Base-by-base conservation (phyloP, 495 filamentous ascomycete genomes). In the Penicillium canariense region DNA sequence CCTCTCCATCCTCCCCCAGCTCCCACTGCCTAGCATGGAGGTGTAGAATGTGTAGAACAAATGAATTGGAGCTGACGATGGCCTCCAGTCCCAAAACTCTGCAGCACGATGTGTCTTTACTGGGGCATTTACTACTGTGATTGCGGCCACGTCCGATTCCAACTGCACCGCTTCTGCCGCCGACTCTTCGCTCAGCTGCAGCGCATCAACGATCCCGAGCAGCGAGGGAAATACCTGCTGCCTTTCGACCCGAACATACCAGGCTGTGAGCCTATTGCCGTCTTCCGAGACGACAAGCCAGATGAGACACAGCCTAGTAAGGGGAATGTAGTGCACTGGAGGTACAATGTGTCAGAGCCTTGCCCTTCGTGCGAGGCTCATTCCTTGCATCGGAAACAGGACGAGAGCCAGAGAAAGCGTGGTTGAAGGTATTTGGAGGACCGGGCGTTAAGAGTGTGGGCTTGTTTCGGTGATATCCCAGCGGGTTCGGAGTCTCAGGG, bases 241-340 rank as follows among this genome's bases (percentile, higher is more conserved):
- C 59, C 59, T 7, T 62, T 62, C 7, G 30, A 48, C 30, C 42
- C 52, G 0, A 12, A 59, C 34, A 20, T 35, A 12, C 48, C 57
- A 0, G 42, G 30, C 45, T 67, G 60, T 11, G 32, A 58, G 47
- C 61, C 61, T 2, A 28, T 25, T 3, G 23, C 27, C 6, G 2
- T 17, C 4, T 10, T 50, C 10, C 5, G 46, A 18, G 10, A 23
- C 4, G 30, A 28, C 2, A 25, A 4, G 0, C 23, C 9, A 8
- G 14, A 23, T 10, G 26, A 28, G 5, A 4, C 23, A 17, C 0
- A 27, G 47, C 15, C 25, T 66, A 81, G 79, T 63, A 77, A 77
- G 42, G 77, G 75, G 26, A 84, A 95, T 42, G 74, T 80, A 20
- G 76, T 92, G 2, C 71, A 67, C 2, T 52, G 53, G 45, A 23